phyloP scores from a whole-genome alignment of 352 stramenopile species.

The Globisporangium carolinianum region DNA sequence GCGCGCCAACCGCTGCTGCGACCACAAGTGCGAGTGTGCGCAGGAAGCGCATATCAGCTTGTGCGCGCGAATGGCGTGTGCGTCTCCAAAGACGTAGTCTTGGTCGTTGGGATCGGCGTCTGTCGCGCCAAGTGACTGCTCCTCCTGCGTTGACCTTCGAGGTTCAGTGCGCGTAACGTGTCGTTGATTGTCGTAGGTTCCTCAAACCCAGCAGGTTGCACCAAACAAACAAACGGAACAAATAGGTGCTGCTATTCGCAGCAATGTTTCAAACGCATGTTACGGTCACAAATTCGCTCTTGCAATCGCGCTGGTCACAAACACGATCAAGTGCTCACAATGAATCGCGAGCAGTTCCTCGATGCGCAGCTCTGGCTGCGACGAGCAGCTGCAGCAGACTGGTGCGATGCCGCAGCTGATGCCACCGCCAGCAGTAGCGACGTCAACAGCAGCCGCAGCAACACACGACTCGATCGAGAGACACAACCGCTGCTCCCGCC shows the following conservation, averaged over 20 bases:
- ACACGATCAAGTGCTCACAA: not conserved
- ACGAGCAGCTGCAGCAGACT: not conserved
- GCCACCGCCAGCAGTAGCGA: not conserved
- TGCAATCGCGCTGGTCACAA: too few species aligned
- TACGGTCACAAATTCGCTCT: too few species aligned
- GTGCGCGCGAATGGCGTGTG: not conserved
- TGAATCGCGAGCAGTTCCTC: conserved; percentile 24
- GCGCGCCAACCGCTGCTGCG: not conserved
- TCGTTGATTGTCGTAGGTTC: too few species aligned
- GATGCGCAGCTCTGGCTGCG: conserved; percentile 28
- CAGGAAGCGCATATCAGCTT: conserved; percentile 1
- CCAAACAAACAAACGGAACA: too few species aligned
- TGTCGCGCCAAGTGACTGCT: too few species aligned
- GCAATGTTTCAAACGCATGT: too few species aligned
- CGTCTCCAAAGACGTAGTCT: not conserved
- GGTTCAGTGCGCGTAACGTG: too few species aligned
- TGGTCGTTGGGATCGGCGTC: not conserved
- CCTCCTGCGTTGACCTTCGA: too few species aligned
- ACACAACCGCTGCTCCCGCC: not conserved
- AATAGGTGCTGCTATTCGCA: too few species aligned
- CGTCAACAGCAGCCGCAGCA: too few species aligned
- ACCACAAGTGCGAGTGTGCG: conserved; percentile 4
- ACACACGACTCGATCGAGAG: not conserved
- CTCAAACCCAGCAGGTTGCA: too few species aligned
- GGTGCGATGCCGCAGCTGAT: not conserved